Evolutionary conservation across 805 yeast genomes (phyloP).

Genomic region (Pichia heedii): DNA sequence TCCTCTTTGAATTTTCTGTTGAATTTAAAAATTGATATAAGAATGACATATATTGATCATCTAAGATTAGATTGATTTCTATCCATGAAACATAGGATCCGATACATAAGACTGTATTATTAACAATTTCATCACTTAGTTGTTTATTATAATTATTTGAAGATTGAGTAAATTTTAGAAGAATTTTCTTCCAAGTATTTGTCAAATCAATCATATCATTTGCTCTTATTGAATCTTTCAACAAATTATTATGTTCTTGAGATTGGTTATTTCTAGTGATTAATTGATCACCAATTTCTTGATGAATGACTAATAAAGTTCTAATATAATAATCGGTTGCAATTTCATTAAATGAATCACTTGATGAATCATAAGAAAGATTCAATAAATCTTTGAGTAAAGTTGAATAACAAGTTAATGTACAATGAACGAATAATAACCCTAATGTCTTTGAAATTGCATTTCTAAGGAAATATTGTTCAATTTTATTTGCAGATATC

Average conservation of each 20-base stretch:
- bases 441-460: constrained; percentile 50
- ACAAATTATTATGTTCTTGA: constrained; percentile 53
- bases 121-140: constrained; percentile 38
- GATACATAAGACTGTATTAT: constrained; percentile 51
- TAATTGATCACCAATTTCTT: constrained; percentile 89
- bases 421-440: constrained; percentile 40
- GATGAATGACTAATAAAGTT: constrained; percentile 66
- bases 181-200: constrained; percentile 55
- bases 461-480: constrained; percentile 41
- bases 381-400: constrained; percentile 42
- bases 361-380: constrained; percentile 23
- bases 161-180: constrained; percentile 29
- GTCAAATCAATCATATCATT: constrained; percentile 64
- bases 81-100: constrained; percentile 93
- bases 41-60: constrained; percentile 44
- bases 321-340: constrained; percentile 68
- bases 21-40: constrained; percentile 47
- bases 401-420: constrained; percentile 39
- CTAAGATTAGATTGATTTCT: constrained; percentile 66
- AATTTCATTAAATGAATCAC: constrained; percentile 29
- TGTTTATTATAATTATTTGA: constrained; percentile 11
- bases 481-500: constrained; percentile 19
- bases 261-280: constrained; percentile 58
- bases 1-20: constrained; percentile 31
- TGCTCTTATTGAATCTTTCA: constrained; percentile 77